Conservation (phyloP, 2,329 filamentous ascomycete genomes). For the Myriosclerotinia duriaeana region DNA sequence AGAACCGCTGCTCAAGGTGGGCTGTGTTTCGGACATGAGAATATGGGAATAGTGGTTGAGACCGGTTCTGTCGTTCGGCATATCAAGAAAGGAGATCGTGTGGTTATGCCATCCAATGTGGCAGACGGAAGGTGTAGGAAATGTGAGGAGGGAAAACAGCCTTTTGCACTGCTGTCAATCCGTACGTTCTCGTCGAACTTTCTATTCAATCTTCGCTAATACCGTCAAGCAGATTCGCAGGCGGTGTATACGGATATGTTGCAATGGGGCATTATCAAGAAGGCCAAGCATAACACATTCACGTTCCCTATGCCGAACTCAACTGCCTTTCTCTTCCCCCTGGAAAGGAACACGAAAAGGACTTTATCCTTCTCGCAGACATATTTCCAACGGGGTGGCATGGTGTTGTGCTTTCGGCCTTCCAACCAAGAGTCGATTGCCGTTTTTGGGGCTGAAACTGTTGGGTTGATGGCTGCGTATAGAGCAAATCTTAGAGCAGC, state of each 20-base stretch:
- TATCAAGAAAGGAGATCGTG: constrained; percentile 70
- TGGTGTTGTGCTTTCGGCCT: constrained; percentile 56
- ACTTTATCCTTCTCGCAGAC: constrained; percentile 56
- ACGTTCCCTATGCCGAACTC: constrained; percentile 66
- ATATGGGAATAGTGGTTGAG: constrained; percentile 72
- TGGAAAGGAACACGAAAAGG: constrained; percentile 64
- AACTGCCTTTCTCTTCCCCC: constrained; percentile 61
- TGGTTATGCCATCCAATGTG: constrained; percentile 81
- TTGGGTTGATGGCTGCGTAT: constrained; percentile 67
- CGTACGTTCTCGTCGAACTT: constrained; percentile 34
- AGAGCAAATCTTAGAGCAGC: constrained; percentile 60
- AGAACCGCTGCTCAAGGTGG: constrained; percentile 61
- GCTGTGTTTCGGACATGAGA: constrained; percentile 75
- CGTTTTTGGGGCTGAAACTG: constrained; percentile 63
- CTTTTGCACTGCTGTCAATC: constrained; percentile 69
- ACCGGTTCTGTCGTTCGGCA: constrained; percentile 66
- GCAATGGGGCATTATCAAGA: constrained; percentile 62
- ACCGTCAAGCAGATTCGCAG: constrained; percentile 51
- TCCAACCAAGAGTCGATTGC: constrained; percentile 59
- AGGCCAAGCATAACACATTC: constrained; percentile 67
- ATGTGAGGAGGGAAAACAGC: constrained; percentile 74
- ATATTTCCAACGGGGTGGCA: constrained; percentile 57
- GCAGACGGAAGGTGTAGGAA: constrained; percentile 84
- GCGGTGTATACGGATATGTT: constrained; percentile 62
- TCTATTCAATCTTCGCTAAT: background rate